Conservation (phyloP, 352 stramenopile genomes). For the Pilasporangium apinafurcum region DNA sequence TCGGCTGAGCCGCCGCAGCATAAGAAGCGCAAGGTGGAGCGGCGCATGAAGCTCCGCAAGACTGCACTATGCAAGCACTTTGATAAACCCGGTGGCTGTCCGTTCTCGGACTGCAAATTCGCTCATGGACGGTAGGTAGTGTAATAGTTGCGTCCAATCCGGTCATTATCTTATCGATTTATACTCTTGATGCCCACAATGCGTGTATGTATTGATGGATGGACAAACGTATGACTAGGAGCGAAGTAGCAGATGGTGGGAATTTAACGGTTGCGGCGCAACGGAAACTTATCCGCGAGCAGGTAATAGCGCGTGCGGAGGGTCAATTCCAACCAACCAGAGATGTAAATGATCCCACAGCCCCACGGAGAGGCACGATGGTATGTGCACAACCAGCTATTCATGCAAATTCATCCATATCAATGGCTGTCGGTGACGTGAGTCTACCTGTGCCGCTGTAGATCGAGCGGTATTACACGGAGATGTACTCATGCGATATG, state of each 20-base stretch:
- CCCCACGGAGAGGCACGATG: conserved; percentile 67
- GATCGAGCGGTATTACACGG: conserved; percentile 86
- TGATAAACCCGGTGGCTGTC: conserved; percentile 75
- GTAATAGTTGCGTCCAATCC: too few relatives aligned
- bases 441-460: too few relatives aligned
- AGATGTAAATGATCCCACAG: conserved; percentile 13
- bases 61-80: conserved; percentile 83
- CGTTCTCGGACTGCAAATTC: conserved; percentile 81
- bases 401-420: not conserved
- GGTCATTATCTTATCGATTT: too few relatives aligned
- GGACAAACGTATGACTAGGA: conserved; percentile 7
- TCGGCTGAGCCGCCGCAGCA: not conserved
- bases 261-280: conserved; percentile 60
- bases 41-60: conserved; percentile 64
- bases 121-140: conserved; percentile 51
- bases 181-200: not conserved
- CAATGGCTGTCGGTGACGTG: not conserved
- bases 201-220: not conserved
- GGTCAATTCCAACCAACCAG: conserved; percentile 53
- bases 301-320: conserved; percentile 50
- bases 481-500: conserved; percentile 77
- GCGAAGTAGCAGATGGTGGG: conserved; percentile 49
- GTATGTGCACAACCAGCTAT: conserved; percentile 16
- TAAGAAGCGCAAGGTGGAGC: conserved; percentile 66
- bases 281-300: conserved; percentile 75